Base-by-base conservation (phyloP, 805 yeast species). In the Kazachstania africana region DNA sequence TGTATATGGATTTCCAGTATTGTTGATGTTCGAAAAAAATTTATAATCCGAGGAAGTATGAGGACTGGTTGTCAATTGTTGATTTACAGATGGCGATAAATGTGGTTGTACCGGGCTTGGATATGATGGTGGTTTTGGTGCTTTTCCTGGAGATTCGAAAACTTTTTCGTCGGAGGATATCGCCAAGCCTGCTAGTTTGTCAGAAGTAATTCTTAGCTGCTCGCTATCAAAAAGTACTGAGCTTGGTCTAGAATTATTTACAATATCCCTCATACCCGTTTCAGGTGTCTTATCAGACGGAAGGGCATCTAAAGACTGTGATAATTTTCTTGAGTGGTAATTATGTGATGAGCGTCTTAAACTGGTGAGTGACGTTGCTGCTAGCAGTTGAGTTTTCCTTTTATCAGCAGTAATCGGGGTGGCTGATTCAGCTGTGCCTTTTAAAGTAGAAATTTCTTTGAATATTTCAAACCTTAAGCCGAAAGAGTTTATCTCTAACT, bases 391-490 rank as follows among this genome's bases (percentile, higher is more conserved):
- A 6, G 13, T 12, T 8, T 19, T 10, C 10, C 10, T 10, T 8
- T 19, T 8, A 8, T 19, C 10, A 10, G 22, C 10, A 8, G 22
- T 10, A 19, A 19, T 10, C 8, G 22, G 10, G 10, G 22, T 8
- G 9, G 22, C 9, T 8, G 13, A n/a, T 9, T 9, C n/a, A n/a
- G 20, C 14, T 9, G 18, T 15, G 5, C 19, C 9, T 19, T 52
- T 53, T 44, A 81, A 60, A 24, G 73, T 70, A 51, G 83, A 91
- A 46, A 91, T 88, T 50, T 82, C 94, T 49, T 83, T 85, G 55
- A 73, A 76, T 24, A 91, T 71, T 53, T 85, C 95, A 56, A 85
- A 91, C 38, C 99, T 69, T 0, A 95, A 84, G 16, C 99, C 99
- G 61, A 91, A 91, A 3, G 94, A 81, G 27, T 75, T 66, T 31